Conservation (phyloP, 106 monocot genomes). For the Dioscorea zingiberensis region DNA sequence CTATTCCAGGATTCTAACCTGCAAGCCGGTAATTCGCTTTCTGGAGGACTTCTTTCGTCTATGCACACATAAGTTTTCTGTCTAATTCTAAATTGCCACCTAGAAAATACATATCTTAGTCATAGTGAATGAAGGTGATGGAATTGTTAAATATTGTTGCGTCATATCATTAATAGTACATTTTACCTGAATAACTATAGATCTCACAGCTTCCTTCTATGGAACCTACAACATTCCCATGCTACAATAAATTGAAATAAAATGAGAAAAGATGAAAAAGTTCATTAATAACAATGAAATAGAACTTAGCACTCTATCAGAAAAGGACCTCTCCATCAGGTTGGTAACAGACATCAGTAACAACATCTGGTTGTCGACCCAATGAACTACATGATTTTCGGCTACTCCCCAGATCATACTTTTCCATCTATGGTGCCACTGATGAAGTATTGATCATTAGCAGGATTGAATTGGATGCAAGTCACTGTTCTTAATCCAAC, state of each 20-base stretch:
- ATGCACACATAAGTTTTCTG: constrained; percentile 1
- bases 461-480: constrained; percentile 80
- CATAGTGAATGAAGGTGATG: not conserved
- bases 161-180: not conserved
- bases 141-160: not conserved
- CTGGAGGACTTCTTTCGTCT: constrained; percentile 60
- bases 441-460: constrained; percentile 63
- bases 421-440: constrained; percentile 93
- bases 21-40: constrained; percentile 80
- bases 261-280: not conserved
- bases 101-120: not conserved
- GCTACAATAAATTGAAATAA: constrained; percentile 3
- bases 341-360: constrained; percentile 63
- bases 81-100: not conserved
- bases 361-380: constrained; percentile 73
- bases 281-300: not conserved
- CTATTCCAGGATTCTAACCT: constrained; percentile 31
- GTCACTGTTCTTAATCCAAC: constrained; percentile 46
- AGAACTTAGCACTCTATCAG: not conserved
- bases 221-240: constrained; percentile 66
- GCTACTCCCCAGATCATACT: constrained; percentile 78
- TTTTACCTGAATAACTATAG: constrained; percentile 74
- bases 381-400: constrained; percentile 52
- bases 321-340: constrained; percentile 61
- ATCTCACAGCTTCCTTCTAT: constrained; percentile 69